Evolutionary conservation across 2,329 filamentous ascomycete genomes (phyloP).

Genomic region (Fusarium xylarioides): DNA sequence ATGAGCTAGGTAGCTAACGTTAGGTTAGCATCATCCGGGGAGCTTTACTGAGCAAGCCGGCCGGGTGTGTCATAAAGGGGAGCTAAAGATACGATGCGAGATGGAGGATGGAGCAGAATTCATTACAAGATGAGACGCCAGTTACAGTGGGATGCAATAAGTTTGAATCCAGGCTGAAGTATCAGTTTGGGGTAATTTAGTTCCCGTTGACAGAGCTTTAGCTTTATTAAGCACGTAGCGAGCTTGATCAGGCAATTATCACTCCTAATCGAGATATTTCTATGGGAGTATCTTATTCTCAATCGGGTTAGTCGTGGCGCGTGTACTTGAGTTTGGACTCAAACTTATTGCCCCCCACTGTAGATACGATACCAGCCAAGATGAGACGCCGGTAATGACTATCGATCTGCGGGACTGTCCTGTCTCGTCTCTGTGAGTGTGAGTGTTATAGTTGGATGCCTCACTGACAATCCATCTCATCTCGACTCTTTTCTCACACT

Average conservation of each 20-base stretch:
- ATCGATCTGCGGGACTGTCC: conserved; percentile 14
- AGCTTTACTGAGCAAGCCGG: conserved; percentile 27
- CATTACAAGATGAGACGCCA: conserved; percentile 31
- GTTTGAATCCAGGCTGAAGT: too few relatives aligned
- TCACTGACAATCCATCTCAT: conserved; percentile 11
- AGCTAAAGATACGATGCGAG: conserved; percentile 5
- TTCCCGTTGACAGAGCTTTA: too few relatives aligned
- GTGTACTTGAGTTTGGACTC: too few relatives aligned
- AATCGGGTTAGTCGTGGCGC: too few relatives aligned
- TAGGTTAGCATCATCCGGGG: conserved; percentile 27
- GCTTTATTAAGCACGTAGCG: too few relatives aligned
- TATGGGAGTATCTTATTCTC: too few relatives aligned
- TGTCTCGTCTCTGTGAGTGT: not conserved
- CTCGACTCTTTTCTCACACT: conserved; percentile 26
- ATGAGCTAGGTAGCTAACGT: conserved; percentile 10
- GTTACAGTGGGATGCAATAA: too few relatives aligned
- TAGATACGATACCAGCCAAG: conserved; percentile 16
- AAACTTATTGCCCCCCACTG: too few relatives aligned
- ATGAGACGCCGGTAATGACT: conserved; percentile 26
- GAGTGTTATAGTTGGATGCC: not conserved
- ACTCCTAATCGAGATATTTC: too few relatives aligned
- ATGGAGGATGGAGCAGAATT: conserved; percentile 15
- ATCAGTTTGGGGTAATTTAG: too few relatives aligned
- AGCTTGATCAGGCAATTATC: too few relatives aligned
- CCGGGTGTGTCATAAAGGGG: conserved; percentile 22